Base-by-base conservation (phyloP, 805 yeast genomes). In the Maudiozyma serrabonitensis region DNA sequence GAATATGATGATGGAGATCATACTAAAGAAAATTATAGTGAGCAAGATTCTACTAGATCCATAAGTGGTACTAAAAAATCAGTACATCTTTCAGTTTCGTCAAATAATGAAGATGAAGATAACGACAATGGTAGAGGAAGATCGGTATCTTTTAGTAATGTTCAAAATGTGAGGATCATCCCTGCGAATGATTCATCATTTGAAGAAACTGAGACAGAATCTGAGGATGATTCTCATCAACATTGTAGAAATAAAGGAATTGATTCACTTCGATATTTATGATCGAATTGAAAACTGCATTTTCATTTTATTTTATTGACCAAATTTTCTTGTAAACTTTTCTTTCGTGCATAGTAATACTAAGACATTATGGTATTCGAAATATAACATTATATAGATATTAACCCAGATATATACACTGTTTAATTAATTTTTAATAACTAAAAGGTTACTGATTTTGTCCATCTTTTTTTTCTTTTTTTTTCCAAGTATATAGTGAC, bases 91-190 rank as follows among this genome's bases (percentile, higher is more conserved):
- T 15, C 16, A n/a, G 18, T 35, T 4, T 16, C 38, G 4, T n/a
- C 18, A 35, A 35, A 35, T 4, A 16, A 35, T 21, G 43, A 41
- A 25, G 32, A 35, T 3, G 26, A 23, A n/a, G 25, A 41, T n/a
- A 26, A 34, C 12, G 41, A 46, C 13, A 15, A 19, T n/a, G 39
- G 21, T 35, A 46, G 50, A 43, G 49, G 52, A n/a, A 56, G 69
- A 48, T 63, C 62, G 41, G 69, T 66, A 1, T 64, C 69, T 12
- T 66, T 66, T 47, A 63, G 61, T 37, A 59, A 58, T 7, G 55
- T 56, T 7, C 53, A 61, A 28, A 62, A 63, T 38, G 56, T 66
- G 19, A 63, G 57, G 34, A 58, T 63, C 6, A 59, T 58, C 13
- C 61, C 61, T 3, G 46, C 53, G 11, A 53, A 55, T 19, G 50